Evolutionary conservation across 2,329 filamentous ascomycete genomes (phyloP), one percentile per base, ranked within the genome.

Genomic region (Fusarium nisikadoi): DNA sequence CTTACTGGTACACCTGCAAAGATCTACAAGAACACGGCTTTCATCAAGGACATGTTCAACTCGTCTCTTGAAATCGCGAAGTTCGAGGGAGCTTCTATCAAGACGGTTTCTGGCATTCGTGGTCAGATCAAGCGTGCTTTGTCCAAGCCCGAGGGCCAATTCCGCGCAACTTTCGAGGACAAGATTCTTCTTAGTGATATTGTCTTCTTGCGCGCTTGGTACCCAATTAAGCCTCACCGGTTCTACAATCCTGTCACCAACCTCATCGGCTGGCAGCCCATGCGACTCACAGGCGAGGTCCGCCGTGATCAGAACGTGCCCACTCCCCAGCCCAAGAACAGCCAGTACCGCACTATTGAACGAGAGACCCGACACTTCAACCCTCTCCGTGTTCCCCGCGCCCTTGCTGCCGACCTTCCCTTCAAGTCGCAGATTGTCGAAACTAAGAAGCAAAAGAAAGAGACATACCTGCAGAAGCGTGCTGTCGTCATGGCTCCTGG

Each of bases 21-120:
- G 85, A 97, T 98, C 82, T 98, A 97, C 90, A 97, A 97, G 84
- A 99, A 99, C 85, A 99, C 96, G 0, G 95, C 96, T 42, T 99
- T 99, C 81, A 94, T 99, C 84, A 97, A 96, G 82, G 94, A 97
- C 84, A 99, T 99, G 96, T 99, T 99, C 87, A 94, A 90, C 79
- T 92, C 92, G 2, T 88, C 94, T 0, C 90, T 99, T 45, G 96
- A 99, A 81, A 96, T 99, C 73, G 95, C 96, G 78, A 99, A 98
- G 80, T 99, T 99, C 79, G 96, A 99, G 84, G 96, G 96, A 64
- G 96, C 96, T 14, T 91, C 93, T 62, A 95, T 99, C 84, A 94
- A 95, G 79, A 99, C 97, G 0, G 97, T 99, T 29, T 98, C 95
- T 2, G 97, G 97, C 57, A 91, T 99, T 68, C 90, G 96, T 45